A percentile compares a stretch with the other conserved stretches of the same genome.
phyloP scores from a whole-genome alignment of 768 basidiomycete genomes.

The Hemileccinum rubropunctum region DNA sequence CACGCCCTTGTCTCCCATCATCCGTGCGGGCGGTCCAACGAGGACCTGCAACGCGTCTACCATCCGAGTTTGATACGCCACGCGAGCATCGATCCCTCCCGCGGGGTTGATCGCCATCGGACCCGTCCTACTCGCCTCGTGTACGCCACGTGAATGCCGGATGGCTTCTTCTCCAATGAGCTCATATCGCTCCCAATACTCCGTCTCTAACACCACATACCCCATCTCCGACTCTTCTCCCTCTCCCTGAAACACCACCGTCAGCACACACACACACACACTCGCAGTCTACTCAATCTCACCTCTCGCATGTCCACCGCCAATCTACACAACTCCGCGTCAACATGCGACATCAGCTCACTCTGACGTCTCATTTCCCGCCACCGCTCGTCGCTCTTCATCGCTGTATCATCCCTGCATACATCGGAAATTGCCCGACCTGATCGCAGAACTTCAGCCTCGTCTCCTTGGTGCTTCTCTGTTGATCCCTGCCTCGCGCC shows the following conservation, averaged over 20 bases:
- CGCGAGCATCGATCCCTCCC: constrained; percentile 39
- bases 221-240: constrained; percentile 60
- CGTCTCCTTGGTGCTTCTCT: constrained; percentile 27
- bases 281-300: constrained; percentile 10
- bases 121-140: constrained; percentile 29
- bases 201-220: constrained; percentile 36
- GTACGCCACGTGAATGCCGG: constrained; percentile 45
- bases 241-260: too few relatives aligned
- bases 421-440: constrained; percentile 32
- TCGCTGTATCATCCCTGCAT: constrained; percentile 19
- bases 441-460: constrained; percentile 31
- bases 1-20: constrained; percentile 45
- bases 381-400: constrained; percentile 22
- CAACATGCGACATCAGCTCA: constrained; percentile 53
- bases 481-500: constrained; percentile 32
- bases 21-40: constrained; percentile 40
- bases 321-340: constrained; percentile 46
- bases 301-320: constrained; percentile 40
- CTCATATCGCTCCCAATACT: constrained; percentile 39
- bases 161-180: constrained; percentile 49
- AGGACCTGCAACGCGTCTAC: constrained; percentile 47
- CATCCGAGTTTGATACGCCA: constrained; percentile 43
- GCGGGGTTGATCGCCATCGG: constrained; percentile 35
- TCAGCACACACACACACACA: constrained; percentile 15
- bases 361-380: constrained; percentile 30